These are phyloP conservation scores for Rutidosis leptorrhynchoides DNA, from an alignment of 129 eudicot species.

Conservation along the genomic window DNA sequence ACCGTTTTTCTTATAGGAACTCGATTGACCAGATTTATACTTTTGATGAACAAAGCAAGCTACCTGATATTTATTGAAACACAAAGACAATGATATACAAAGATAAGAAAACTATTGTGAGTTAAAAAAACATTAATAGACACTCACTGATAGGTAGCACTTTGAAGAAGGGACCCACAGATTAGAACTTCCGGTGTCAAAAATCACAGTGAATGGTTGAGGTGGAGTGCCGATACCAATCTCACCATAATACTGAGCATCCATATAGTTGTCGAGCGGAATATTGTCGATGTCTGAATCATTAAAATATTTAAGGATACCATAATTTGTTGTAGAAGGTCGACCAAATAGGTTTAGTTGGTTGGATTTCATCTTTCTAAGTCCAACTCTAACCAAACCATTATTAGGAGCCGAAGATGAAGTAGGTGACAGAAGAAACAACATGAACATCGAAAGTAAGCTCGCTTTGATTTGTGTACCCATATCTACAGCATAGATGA, in stretches of 20 bases:
- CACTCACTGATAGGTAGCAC: slow-evolving; percentile 54
- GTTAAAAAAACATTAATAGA: slow-evolving; percentile 11
- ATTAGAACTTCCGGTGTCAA: slow-evolving; percentile 58
- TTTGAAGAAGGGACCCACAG: slow-evolving; percentile 69
- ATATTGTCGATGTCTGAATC: slow-evolving; percentile 34
- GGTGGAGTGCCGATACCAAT: slow-evolving; percentile 66
- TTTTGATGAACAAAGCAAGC: slow-evolving; percentile 50
- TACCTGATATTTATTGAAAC: not conserved
- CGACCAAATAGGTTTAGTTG: slow-evolving; percentile 13
- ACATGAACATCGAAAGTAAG: slow-evolving; percentile 24
- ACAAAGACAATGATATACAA: not conserved
- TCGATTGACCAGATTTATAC: slow-evolving; percentile 52
- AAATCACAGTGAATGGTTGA: slow-evolving; percentile 55
- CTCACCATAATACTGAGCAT: slow-evolving; percentile 62
- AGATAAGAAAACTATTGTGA: not conserved
- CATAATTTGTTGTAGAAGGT: slow-evolving; percentile 14
- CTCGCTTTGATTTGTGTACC: slow-evolving; percentile 22
- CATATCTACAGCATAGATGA: slow-evolving; percentile 16
- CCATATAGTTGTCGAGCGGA: slow-evolving; percentile 47
- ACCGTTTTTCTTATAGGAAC: slow-evolving; percentile 48
- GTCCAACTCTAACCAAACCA: slow-evolving; percentile 36
- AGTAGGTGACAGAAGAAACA: slow-evolving; percentile 18
- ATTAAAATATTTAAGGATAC: slow-evolving; percentile 4
- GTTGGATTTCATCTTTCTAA: slow-evolving; percentile 34
- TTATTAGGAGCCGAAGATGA: slow-evolving; percentile 29